Conservation (phyloP, 306 rosid genomes). For the Cicer cuneatum region DNA sequence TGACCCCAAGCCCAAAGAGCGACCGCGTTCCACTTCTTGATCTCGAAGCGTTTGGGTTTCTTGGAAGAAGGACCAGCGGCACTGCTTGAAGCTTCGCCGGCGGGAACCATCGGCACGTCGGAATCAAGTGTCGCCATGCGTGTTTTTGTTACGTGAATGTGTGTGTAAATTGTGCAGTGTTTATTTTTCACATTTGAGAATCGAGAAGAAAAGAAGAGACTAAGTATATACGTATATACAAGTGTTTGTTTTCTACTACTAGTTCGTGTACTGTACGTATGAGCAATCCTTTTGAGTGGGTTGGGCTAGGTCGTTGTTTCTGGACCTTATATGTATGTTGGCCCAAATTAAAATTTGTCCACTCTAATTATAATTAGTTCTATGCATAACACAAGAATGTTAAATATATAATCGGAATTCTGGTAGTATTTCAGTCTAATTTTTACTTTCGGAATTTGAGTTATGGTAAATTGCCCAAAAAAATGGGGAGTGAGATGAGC, state of each 20-base stretch:
- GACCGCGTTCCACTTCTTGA: conserved; percentile 95
- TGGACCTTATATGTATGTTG: conserved; percentile 1
- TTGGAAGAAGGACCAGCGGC: conserved; percentile 72
- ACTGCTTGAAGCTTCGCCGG: conserved; percentile 70
- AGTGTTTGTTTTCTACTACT: not conserved
- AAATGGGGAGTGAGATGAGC: too few relatives aligned
- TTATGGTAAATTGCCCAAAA: too few relatives aligned
- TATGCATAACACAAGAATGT: too few relatives aligned
- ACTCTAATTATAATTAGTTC: too few relatives aligned
- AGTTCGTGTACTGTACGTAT: not conserved
- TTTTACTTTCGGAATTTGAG: too few relatives aligned
- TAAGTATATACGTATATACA: too few relatives aligned
- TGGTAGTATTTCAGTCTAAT: too few relatives aligned
- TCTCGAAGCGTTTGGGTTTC: conserved; percentile 86
- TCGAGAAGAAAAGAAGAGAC: too few relatives aligned
- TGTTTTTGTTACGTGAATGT: conserved; percentile 7
- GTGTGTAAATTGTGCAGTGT: not conserved
- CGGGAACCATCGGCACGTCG: conserved; percentile 74
- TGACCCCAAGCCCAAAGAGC: conserved; percentile 98
- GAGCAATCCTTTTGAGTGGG: not conserved
- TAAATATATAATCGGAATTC: too few relatives aligned
- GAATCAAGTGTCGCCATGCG: conserved; percentile 71
- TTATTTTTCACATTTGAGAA: too few relatives aligned
- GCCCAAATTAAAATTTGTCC: not conserved
- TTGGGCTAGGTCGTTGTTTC: not conserved